A percentile compares a stretch with the other conserved stretches of the same genome.
phyloP scores from a whole-genome alignment of 2,329 filamentous ascomycete species.

The Aspergillus oerlinghausenensis region DNA sequence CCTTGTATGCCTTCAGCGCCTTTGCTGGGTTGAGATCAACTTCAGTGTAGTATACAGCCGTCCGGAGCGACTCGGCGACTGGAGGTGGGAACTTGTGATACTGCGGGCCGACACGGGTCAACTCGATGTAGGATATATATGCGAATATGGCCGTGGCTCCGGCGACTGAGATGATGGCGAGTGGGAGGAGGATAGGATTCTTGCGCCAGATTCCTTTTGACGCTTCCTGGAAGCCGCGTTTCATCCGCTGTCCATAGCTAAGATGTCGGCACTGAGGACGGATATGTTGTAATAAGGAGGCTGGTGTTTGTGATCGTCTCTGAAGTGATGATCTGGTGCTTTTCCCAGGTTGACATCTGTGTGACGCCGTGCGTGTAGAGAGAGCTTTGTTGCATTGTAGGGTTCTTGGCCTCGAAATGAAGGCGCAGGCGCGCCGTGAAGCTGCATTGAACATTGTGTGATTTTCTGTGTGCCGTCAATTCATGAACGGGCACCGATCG shows the following conservation, averaged over 20 bases:
- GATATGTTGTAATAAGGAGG: not conserved
- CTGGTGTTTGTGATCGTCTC: not conserved
- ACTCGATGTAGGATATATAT: constrained; percentile 42
- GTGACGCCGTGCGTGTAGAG: constrained; percentile 10
- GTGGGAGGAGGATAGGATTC: constrained; percentile 39
- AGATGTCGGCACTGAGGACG: constrained; percentile 19
- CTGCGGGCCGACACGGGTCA: constrained; percentile 38
- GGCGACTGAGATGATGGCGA: constrained; percentile 37
- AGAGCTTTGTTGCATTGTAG: constrained; percentile 13
- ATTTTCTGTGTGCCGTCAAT: not conserved
- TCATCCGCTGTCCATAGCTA: constrained; percentile 27
- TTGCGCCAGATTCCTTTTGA: constrained; percentile 39
- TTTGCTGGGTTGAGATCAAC: constrained; percentile 67
- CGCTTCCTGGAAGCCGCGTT: constrained; percentile 31
- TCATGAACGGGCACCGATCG: not conserved
- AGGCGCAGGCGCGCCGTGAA: constrained; percentile 27
- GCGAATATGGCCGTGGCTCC: constrained; percentile 32
- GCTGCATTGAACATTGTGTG: constrained; percentile 22
- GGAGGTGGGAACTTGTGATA: constrained; percentile 42
- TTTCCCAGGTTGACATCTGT: constrained; percentile 2
- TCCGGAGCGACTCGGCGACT: constrained; percentile 61
- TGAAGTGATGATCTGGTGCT: constrained; percentile 3
- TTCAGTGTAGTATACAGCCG: constrained; percentile 83
- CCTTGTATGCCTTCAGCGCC: constrained; percentile 77
- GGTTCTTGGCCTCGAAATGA: constrained; percentile 11